phyloP scores from a whole-genome alignment of 1,284 basidiomycete species.

The Heterobasidion irregulare region DNA sequence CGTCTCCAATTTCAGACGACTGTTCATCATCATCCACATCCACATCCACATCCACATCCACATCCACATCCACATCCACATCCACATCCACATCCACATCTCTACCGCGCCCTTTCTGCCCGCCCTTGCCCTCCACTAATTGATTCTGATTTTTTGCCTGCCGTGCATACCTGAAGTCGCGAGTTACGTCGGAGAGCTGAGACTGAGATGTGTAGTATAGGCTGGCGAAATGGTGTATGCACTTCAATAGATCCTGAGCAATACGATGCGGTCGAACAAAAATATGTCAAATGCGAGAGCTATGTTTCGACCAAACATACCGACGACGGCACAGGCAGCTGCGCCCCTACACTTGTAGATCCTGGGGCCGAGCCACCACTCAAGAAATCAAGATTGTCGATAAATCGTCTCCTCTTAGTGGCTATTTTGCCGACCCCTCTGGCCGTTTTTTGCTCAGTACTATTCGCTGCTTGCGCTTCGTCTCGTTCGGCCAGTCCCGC shows the following conservation, averaged over 20 bases:
- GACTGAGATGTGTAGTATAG: constrained; percentile 53
- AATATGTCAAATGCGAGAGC: no score
- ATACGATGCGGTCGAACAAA: no score
- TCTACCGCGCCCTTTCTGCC: no score
- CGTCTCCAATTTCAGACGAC: background rate
- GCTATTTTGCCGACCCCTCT: constrained; percentile 18
- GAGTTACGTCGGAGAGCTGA: constrained; percentile 43
- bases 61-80: no score
- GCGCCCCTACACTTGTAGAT: background rate
- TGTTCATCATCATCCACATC: no score
- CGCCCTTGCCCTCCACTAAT: background rate
- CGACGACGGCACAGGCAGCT: background rate
- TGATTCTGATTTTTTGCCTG: constrained; percentile 4
- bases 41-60: no score
- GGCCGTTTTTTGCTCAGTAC: background rate
- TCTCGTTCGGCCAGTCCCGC: background rate
- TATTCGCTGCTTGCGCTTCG: background rate
- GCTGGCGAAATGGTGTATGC: constrained; percentile 56
- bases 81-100: no score
- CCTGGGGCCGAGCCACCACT: constrained; percentile 5
- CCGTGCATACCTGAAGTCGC: constrained; percentile 31
- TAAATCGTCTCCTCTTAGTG: constrained; percentile 29
- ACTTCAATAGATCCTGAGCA: constrained; percentile 57
- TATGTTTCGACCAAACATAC: background rate
- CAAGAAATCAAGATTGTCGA: constrained; percentile 30